Percentiles rank a stretch among this genome's conserved stretches.
These are phyloP conservation scores for Phytophthora fragariae DNA, from an alignment of 352 stramenopile genomes.

Conservation along the genomic window DNA sequence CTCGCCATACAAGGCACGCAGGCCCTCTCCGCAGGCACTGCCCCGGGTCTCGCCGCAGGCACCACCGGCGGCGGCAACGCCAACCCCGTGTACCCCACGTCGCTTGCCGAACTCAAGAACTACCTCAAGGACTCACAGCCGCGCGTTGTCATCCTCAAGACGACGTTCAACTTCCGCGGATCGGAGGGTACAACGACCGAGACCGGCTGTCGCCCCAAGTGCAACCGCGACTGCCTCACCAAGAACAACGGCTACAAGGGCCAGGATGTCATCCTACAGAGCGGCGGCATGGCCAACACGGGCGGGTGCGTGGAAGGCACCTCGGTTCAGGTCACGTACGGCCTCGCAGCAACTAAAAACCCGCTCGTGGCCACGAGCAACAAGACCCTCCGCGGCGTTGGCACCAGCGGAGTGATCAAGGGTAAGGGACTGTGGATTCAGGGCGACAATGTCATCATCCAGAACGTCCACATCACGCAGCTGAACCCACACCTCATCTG, in stretches of 20 bases:
- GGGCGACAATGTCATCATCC: too few species aligned
- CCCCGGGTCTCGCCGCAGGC: conserved; percentile 25
- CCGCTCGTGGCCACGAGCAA: too few species aligned
- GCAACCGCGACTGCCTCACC: conserved; percentile 47
- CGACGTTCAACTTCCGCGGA: conserved; percentile 56
- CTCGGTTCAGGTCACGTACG: too few species aligned
- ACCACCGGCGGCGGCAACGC: conserved; percentile 54
- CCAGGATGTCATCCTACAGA: conserved; percentile 64
- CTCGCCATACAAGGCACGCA: conserved; percentile 45
- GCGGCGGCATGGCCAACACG: conserved; percentile 57
- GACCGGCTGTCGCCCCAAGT: conserved; percentile 49
- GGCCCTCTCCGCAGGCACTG: conserved; percentile 31
- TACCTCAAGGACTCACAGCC: conserved; percentile 48
- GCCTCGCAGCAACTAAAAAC: too few species aligned
- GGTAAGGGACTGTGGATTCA: too few species aligned
- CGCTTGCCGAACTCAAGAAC: conserved; percentile 50
- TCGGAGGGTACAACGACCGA: conserved; percentile 58
- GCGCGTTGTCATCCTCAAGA: conserved; percentile 60
- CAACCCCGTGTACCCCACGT: conserved; percentile 48
- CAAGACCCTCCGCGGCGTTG: too few species aligned
- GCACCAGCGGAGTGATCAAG: too few species aligned
- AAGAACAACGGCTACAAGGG: conserved; percentile 64
- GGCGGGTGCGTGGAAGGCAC: conserved; percentile 51
- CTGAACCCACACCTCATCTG: too few species aligned
- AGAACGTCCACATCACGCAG: too few species aligned